Conservation (phyloP, 2,329 filamentous ascomycete genomes). For the Chaetomium sp. region DNA sequence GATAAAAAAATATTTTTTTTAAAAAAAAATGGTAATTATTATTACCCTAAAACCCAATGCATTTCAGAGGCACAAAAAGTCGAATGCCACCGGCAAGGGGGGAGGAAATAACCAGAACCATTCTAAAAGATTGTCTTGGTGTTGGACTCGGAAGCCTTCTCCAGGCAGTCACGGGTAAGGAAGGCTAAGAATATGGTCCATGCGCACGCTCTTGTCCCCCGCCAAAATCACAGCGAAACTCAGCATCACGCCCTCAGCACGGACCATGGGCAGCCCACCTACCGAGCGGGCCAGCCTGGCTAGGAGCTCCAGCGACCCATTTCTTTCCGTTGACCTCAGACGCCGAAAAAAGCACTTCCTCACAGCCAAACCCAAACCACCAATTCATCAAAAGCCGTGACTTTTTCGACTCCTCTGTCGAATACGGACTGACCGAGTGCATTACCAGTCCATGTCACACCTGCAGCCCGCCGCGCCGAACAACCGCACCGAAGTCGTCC, state of each 20-base stretch:
- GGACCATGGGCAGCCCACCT: slow-evolving; percentile 18
- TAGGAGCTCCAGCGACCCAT: slow-evolving; percentile 33
- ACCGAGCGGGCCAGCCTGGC: slow-evolving; percentile 15
- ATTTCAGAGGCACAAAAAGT: neutral
- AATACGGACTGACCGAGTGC: slow-evolving; percentile 19
- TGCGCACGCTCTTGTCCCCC: neutral
- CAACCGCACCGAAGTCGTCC: slow-evolving; percentile 11
- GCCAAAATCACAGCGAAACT: neutral
- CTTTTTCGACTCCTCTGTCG: slow-evolving; percentile 18
- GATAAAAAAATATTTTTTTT: no score
- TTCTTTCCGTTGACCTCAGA: slow-evolving; percentile 36
- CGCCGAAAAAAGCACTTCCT: slow-evolving; percentile 36
- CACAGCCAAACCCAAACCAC: slow-evolving; percentile 18
- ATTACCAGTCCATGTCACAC: slow-evolving; percentile 4
- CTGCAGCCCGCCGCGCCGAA: slow-evolving; percentile 8
- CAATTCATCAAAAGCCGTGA: slow-evolving; percentile 31
- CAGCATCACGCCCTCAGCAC: slow-evolving; percentile 21
- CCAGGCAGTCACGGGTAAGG: neutral
- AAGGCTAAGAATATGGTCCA: neutral
- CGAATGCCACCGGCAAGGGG: neutral
- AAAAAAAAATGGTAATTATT: no score
- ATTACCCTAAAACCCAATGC: no score
- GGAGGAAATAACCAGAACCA: neutral
- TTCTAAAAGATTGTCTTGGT: no score
- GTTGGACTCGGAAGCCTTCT: no score